Percentiles rank a stretch among this genome's conserved stretches.
These are phyloP conservation scores for Camellia lanceoleosa DNA, from an alignment of 148 eudicot genomes.

Conservation along the genomic window DNA sequence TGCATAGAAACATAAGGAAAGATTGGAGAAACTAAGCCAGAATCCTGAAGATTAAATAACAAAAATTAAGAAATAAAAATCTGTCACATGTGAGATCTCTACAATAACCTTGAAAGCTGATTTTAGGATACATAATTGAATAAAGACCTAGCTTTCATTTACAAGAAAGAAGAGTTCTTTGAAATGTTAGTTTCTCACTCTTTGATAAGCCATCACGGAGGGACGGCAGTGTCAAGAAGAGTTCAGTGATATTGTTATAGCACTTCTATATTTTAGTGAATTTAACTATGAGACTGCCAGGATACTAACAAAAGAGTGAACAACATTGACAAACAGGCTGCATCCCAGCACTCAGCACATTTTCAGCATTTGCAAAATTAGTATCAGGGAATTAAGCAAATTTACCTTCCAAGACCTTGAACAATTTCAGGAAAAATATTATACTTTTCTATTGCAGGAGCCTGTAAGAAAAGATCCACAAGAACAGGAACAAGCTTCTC, in stretches of 20 bases:
- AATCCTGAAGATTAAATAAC: neutral
- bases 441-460: slow-evolving; percentile 70
- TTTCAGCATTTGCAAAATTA: neutral
- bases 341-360: neutral
- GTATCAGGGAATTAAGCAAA: neutral
- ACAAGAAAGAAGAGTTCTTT: neutral
- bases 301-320: too few species aligned
- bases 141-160: neutral
- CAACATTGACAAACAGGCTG: too few species aligned
- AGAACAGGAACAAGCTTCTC: slow-evolving; percentile 80
- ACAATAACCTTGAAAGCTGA: neutral
- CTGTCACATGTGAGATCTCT: neutral
- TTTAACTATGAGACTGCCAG: neutral
- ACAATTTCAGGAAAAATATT: slow-evolving; percentile 62
- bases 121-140: neutral
- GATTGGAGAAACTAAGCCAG: neutral
- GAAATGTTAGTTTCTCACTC: neutral
- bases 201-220: neutral
- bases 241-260: neutral
- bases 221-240: neutral
- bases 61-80: neutral
- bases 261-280: neutral
- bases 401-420: slow-evolving; percentile 78
- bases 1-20: neutral
- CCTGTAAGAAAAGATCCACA: slow-evolving; percentile 67